phyloP scores from a whole-genome alignment of 352 stramenopile genomes.

The Phytophthora foliorum region DNA sequence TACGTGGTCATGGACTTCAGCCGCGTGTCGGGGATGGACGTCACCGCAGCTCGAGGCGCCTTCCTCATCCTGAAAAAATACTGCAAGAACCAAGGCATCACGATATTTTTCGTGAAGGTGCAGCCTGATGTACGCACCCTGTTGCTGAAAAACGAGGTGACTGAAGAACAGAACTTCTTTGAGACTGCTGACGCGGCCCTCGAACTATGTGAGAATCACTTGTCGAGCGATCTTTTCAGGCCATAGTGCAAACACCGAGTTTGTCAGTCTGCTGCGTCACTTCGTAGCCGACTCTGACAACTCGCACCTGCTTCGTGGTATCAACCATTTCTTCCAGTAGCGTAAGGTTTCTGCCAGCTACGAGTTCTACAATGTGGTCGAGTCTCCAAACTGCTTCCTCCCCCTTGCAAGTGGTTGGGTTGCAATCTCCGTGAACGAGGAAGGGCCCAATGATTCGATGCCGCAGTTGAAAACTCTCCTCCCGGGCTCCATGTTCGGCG shows the following conservation, averaged over 20 bases:
- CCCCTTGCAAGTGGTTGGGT: slow-evolving; percentile 63
- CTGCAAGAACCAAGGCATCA: slow-evolving; percentile 64
- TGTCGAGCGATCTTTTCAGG: slow-evolving; percentile 18
- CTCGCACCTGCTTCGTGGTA: slow-evolving; percentile 52
- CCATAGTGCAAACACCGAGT: slow-evolving; percentile 31
- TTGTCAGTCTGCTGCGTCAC: slow-evolving; percentile 60
- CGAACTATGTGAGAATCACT: slow-evolving; percentile 65
- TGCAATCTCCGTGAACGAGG: slow-evolving; percentile 67
- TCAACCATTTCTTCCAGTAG: slow-evolving; percentile 63
- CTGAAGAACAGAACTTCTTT: slow-evolving; percentile 52
- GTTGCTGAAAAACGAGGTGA: slow-evolving; percentile 76
- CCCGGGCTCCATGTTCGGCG: slow-evolving; percentile 74
- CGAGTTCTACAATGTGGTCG: slow-evolving; percentile 63
- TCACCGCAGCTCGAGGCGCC: slow-evolving; percentile 71
- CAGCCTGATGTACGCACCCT: slow-evolving; percentile 58
- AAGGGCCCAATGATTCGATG: slow-evolving; percentile 47
- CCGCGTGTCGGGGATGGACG: slow-evolving; percentile 86
- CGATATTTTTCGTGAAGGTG: slow-evolving; percentile 61
- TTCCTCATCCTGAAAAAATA: slow-evolving; percentile 83
- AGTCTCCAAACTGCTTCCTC: slow-evolving; percentile 61
- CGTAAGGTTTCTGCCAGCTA: slow-evolving; percentile 50
- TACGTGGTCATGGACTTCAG: slow-evolving; percentile 88
- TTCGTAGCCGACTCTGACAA: slow-evolving; percentile 67
- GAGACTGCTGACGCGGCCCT: slow-evolving; percentile 62
- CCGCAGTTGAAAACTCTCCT: slow-evolving; percentile 59